Percentiles rank a stretch among this genome's conserved stretches.
These are phyloP conservation scores for Sparassis latifolia DNA, from an alignment of 1,284 basidiomycete species.

Conservation along the genomic window DNA sequence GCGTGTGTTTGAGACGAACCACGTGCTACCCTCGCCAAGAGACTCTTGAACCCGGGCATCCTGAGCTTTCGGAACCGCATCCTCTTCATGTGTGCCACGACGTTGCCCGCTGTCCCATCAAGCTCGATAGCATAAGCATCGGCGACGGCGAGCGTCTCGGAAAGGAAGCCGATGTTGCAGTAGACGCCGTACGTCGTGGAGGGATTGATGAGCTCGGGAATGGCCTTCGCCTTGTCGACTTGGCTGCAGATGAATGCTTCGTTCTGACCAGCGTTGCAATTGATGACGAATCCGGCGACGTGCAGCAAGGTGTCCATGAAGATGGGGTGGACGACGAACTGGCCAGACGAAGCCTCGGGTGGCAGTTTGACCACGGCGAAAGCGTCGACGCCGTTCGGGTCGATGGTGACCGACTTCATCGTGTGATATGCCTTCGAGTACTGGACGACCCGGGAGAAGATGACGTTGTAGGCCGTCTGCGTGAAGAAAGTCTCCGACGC, in stretches of 20 bases:
- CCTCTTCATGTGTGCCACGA: slow-evolving; percentile 49
- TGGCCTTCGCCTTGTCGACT: slow-evolving; percentile 40
- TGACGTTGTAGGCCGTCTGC: slow-evolving; percentile 54
- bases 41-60: slow-evolving; percentile 39
- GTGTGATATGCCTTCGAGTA: slow-evolving; percentile 55
- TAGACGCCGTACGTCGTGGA: slow-evolving; percentile 43
- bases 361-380: slow-evolving; percentile 43
- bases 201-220: slow-evolving; percentile 35
- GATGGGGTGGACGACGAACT: slow-evolving; percentile 43
- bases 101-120: slow-evolving; percentile 20
- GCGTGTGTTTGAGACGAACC: not conserved
- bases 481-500: slow-evolving; percentile 44
- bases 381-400: slow-evolving; percentile 43
- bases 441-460: slow-evolving; percentile 64
- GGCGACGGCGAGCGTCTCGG: slow-evolving; percentile 34
- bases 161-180: slow-evolving; percentile 38
- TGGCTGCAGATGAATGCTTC: slow-evolving; percentile 60
- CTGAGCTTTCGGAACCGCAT: slow-evolving; percentile 52
- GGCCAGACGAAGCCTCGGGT: slow-evolving; percentile 22
- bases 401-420: slow-evolving; percentile 47
- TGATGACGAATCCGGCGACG: slow-evolving; percentile 61
- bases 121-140: slow-evolving; percentile 45
- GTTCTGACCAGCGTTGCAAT: slow-evolving; percentile 41
- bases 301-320: slow-evolving; percentile 66
- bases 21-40: slow-evolving; percentile 31